phyloP scores from a whole-genome alignment of 2,329 filamentous ascomycete genomes.

The Endoconidiophora laricicola region DNA sequence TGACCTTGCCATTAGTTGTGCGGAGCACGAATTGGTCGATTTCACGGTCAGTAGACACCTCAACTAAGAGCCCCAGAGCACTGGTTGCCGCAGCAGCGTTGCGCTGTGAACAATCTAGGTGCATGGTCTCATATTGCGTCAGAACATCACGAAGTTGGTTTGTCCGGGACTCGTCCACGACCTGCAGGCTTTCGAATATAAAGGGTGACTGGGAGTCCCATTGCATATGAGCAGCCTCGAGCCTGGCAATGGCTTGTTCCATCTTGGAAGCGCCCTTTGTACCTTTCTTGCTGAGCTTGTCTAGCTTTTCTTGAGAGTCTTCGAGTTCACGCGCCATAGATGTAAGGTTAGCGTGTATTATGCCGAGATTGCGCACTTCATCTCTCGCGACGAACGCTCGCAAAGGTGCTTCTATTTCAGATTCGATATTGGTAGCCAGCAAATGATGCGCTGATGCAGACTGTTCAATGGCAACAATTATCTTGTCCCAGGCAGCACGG shows the following conservation, averaged over 20 bases:
- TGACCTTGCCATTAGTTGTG: slow-evolving; percentile 25
- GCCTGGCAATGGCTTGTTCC: slow-evolving; percentile 51
- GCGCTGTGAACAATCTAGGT: slow-evolving; percentile 71
- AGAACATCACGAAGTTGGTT: slow-evolving; percentile 82
- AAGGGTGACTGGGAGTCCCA: slow-evolving; percentile 94
- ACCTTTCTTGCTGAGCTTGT: slow-evolving; percentile 68
- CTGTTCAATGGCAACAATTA: slow-evolving; percentile 62
- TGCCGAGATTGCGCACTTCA: slow-evolving; percentile 67
- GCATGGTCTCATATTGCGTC: slow-evolving; percentile 85
- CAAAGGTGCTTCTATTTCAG: slow-evolving; percentile 72
- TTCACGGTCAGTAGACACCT: slow-evolving; percentile 74
- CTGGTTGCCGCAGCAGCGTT: slow-evolving; percentile 58
- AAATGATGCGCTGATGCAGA: slow-evolving; percentile 71
- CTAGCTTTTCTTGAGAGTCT: slow-evolving; percentile 65
- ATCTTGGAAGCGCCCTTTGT: slow-evolving; percentile 62
- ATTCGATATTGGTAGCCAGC: slow-evolving; percentile 67
- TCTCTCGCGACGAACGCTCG: slow-evolving; percentile 57
- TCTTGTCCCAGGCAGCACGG: slow-evolving; percentile 74
- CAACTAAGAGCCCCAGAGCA: slow-evolving; percentile 66
- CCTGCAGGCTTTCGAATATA: slow-evolving; percentile 84
- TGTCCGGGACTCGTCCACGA: slow-evolving; percentile 71
- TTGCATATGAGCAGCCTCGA: slow-evolving; percentile 64
- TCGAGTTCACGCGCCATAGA: slow-evolving; percentile 73
- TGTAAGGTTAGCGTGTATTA: slow-evolving; percentile 66
- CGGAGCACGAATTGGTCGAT: slow-evolving; percentile 52